Base-by-base conservation (phyloP, 441 rosid genomes). In the Omphalea diandra region DNA sequence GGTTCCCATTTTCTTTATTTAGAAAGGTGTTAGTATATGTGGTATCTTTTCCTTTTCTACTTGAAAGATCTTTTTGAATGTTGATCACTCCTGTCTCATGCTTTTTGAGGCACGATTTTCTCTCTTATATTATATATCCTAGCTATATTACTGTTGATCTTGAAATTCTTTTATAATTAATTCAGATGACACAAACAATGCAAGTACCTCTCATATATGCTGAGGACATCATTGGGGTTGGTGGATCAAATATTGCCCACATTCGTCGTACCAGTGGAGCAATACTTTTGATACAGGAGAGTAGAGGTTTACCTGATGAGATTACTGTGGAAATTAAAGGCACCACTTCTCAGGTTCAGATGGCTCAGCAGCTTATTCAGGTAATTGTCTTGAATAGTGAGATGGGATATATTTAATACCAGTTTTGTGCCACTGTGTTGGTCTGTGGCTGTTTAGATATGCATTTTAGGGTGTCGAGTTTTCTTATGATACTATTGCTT, bases 171-270 rank as follows among this genome's bases (percentile, higher is more conserved):
- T 53, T 5, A 52, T 68, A 29, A 61, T 57, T 55, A 33, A 38
- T 69, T 54, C 67, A 85, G 89, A 71, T 87, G 74, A 75, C 83
- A 7, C 85, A 83, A 64, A 85, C 83, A 18, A 83, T 85, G 86
- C 86, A 83, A 82, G 76, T 85, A n/a, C 89, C 91, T 46, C 55
- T 87, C 26, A 76, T 81, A 5, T 83, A 79, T 76, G 91, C 89
- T 7, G 89, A 83, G 79, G 85, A 81, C 65, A 85, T 87, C 49
- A 85, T 83, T 33, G 91, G 91, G 54, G 68, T 80, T 61, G 83
- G 75, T 47, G 91, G 89, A 52, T 68, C 82, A 18, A 83, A 84
- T 63, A 84, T 86, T 62, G 90, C 85, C 18, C 83, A 81, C 71
- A 86, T 86, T 52, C 85, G 88, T 26, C 86, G 82, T 11, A 68